Evolutionary conservation across 2,329 filamentous ascomycete species (phyloP).

Genomic region (Venturia carpophila): DNA sequence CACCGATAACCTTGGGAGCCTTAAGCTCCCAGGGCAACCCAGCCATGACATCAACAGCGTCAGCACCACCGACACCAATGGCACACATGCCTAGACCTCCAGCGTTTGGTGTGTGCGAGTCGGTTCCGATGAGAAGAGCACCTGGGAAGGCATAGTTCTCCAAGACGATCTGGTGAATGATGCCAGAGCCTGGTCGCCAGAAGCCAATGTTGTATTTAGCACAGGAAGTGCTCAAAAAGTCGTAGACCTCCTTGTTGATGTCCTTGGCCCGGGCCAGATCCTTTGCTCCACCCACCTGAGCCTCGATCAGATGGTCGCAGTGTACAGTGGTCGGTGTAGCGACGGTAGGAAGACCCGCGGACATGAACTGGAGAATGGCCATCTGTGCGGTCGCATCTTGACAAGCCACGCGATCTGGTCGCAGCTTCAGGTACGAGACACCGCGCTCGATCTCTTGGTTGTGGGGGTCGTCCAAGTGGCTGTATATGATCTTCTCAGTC

Average conservation of each 20-base stretch:
- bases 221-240: slow-evolving; percentile 88
- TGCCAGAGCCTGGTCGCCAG: slow-evolving; percentile 97
- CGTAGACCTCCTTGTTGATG: slow-evolving; percentile 99
- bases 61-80: slow-evolving; percentile 95
- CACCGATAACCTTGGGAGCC: slow-evolving; percentile 93
- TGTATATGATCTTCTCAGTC: slow-evolving; percentile 98
- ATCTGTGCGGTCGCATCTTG: slow-evolving; percentile 99
- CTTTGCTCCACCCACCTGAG: slow-evolving; percentile 84
- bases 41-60: slow-evolving; percentile 98
- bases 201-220: slow-evolving; percentile 99
- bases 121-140: slow-evolving; percentile 94
- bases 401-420: slow-evolving; percentile 95
- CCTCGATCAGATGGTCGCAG: slow-evolving; percentile 99
- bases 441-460: slow-evolving; percentile 95
- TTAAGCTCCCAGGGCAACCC: slow-evolving; percentile 97
- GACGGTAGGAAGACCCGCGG: slow-evolving; percentile 89
- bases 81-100: slow-evolving; percentile 92
- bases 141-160: slow-evolving; percentile 99
- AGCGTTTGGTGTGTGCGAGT: slow-evolving; percentile 95
- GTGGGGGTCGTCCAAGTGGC: slow-evolving; percentile 93
- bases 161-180: slow-evolving; percentile 97
- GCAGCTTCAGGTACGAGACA: slow-evolving; percentile 89
- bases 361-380: slow-evolving; percentile 99
- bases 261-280: slow-evolving; percentile 83
- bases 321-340: slow-evolving; percentile 94